Conservation (phyloP, 2,329 filamentous ascomycete species). For the Leptosphaerulina australis region DNA sequence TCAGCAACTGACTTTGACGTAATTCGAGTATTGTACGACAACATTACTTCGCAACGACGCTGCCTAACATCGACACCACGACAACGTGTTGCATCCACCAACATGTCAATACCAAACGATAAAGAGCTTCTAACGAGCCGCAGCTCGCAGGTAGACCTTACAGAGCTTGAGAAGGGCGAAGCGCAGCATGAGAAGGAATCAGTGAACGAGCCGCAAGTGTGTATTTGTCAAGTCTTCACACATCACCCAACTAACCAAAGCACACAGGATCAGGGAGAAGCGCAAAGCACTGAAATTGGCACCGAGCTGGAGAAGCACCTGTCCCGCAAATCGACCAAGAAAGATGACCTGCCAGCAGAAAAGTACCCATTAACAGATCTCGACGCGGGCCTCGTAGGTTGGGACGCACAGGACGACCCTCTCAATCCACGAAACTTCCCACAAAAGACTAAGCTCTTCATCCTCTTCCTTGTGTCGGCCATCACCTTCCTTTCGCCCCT, state of each 20-base stretch:
- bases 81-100: neutral
- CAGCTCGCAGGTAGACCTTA: slow-evolving; percentile 29
- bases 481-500: slow-evolving; percentile 47
- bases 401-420: slow-evolving; percentile 45
- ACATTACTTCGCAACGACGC: too few species aligned
- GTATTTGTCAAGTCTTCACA: neutral
- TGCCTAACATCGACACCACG: neutral
- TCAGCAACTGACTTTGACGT: neutral
- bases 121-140: slow-evolving; percentile 28
- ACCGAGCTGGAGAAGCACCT: slow-evolving; percentile 41
- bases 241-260: neutral
- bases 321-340: slow-evolving; percentile 39
- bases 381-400: slow-evolving; percentile 44
- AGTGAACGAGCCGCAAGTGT: neutral
- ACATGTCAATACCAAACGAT: slow-evolving; percentile 28
- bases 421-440: slow-evolving; percentile 44
- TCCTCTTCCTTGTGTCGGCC: slow-evolving; percentile 34
- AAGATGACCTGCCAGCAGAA: slow-evolving; percentile 34
- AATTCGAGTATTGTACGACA: too few species aligned
- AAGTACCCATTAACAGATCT: slow-evolving; percentile 42
- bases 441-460: slow-evolving; percentile 34
- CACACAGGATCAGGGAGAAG: slow-evolving; percentile 17
- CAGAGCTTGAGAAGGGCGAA: slow-evolving; percentile 29
- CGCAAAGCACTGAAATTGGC: slow-evolving; percentile 24
- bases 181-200: slow-evolving; percentile 6